These are phyloP conservation scores for Fusarium irregulare DNA, from an alignment of 2,329 filamentous ascomycete genomes.

Conservation along the genomic window DNA sequence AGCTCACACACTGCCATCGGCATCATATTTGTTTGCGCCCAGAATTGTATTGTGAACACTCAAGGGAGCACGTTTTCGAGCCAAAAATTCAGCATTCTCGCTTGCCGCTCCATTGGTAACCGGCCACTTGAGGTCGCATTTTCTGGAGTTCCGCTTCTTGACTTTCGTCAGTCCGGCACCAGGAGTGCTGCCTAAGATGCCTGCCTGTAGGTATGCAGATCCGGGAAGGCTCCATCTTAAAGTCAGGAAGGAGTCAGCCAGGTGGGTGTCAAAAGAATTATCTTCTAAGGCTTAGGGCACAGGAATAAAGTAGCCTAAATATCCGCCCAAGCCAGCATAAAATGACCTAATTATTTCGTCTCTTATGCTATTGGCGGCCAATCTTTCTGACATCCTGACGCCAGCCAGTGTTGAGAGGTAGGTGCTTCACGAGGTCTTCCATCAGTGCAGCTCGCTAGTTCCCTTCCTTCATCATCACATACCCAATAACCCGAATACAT, in stretches of 20 bases:
- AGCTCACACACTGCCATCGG: no score
- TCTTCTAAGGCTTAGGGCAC: no score
- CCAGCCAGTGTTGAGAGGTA: neutral
- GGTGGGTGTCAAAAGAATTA: no score
- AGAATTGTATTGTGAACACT: conserved; percentile 22
- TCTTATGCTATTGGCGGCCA: no score
- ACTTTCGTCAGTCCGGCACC: neutral
- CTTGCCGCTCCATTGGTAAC: conserved; percentile 1
- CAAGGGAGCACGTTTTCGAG: conserved; percentile 56
- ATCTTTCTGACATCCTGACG: no score
- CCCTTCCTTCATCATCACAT: neutral
- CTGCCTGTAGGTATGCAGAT: no score
- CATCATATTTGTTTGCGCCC: no score
- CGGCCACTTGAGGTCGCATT: neutral
- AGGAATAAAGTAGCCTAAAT: no score
- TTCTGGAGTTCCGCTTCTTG: neutral
- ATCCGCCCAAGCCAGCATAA: no score
- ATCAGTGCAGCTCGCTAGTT: neutral
- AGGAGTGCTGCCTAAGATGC: neutral
- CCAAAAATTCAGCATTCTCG: conserved; percentile 48
- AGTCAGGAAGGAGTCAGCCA: neutral
- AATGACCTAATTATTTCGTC: no score
- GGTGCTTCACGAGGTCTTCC: neutral
- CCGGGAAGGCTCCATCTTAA: neutral
- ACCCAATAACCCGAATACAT: neutral